Conservation (phyloP, 2,329 filamentous ascomycete species). For the Colletotrichum limetticola region DNA sequence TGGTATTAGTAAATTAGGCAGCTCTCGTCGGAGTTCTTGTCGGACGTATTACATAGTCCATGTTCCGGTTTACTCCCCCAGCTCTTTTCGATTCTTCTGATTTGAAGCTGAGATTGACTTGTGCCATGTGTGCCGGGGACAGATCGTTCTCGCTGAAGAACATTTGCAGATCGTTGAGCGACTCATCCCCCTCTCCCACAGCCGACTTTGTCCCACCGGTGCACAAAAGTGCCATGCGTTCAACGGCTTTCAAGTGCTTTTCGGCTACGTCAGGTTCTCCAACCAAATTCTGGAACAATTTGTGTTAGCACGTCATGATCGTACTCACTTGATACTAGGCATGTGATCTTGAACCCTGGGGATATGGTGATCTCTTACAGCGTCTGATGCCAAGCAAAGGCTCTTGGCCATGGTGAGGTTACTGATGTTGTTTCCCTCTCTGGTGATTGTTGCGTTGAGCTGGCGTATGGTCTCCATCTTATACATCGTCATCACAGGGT, state of each 20-base stretch:
- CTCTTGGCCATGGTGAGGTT: conserved; percentile 38
- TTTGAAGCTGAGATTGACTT: not conserved
- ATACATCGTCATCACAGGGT: conserved; percentile 33
- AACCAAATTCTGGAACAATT: not conserved
- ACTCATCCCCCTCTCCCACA: not conserved
- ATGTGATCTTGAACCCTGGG: not conserved
- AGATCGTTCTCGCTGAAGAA: not conserved
- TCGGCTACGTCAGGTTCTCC: conserved; percentile 1
- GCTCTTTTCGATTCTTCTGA: not conserved
- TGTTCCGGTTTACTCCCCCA: not conserved
- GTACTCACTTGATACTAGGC: not conserved
- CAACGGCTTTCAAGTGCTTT: conserved; percentile 2
- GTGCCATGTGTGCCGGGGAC: not conserved
- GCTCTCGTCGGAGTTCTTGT: not conserved
- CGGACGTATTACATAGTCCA: not conserved
- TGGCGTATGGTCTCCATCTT: conserved; percentile 31
- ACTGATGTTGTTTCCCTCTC: conserved; percentile 26
- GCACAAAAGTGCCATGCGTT: conserved; percentile 4
- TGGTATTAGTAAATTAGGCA: not conserved
- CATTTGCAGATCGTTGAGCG: not conserved
- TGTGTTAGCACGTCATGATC: not conserved
- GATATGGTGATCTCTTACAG: conserved; percentile 4
- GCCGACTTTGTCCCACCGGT: not conserved
- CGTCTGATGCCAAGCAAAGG: conserved; percentile 34
- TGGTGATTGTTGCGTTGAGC: conserved; percentile 23